Conservation (phyloP, 176 grass and related monocot genomes). For the Phragmites australis region DNA sequence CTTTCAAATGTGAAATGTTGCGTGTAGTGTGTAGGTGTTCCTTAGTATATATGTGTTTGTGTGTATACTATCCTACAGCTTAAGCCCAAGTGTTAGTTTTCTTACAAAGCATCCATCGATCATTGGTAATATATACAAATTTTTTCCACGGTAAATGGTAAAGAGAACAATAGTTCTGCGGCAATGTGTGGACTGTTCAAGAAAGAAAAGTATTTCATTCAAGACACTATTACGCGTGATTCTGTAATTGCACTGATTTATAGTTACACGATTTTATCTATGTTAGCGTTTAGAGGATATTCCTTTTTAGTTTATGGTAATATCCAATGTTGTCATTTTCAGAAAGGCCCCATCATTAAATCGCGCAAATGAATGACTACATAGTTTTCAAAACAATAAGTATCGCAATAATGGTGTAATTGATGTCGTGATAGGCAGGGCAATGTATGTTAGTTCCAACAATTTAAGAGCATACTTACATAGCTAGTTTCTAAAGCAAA, state of each 20-base stretch:
- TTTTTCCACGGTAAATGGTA: background rate
- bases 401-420: slow-evolving; percentile 44
- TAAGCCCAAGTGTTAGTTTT: background rate
- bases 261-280: background rate
- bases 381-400: slow-evolving; percentile 54
- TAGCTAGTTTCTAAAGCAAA: slow-evolving; percentile 57
- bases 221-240: background rate
- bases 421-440: slow-evolving; percentile 48
- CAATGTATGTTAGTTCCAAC: slow-evolving; percentile 63
- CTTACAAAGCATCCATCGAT: background rate
- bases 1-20: background rate
- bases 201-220: slow-evolving; percentile 4
- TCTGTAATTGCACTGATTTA: background rate
- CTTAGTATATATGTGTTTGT: background rate
- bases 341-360: slow-evolving; percentile 33
- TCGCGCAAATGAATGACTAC: slow-evolving; percentile 36
- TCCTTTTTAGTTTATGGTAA: background rate
- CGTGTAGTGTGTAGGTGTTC: background rate
- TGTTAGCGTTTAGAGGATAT: background rate
- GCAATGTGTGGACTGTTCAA: background rate
- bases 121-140: background rate
- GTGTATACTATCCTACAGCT: background rate
- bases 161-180: background rate
- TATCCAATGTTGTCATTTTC: slow-evolving; percentile 32
- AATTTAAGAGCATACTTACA: slow-evolving; percentile 45